A percentile compares a stretch with the other conserved stretches of the same genome.
These are phyloP conservation scores for Wickerhamomyces pijperi DNA, from an alignment of 805 yeast genomes.

Conservation along the genomic window DNA sequence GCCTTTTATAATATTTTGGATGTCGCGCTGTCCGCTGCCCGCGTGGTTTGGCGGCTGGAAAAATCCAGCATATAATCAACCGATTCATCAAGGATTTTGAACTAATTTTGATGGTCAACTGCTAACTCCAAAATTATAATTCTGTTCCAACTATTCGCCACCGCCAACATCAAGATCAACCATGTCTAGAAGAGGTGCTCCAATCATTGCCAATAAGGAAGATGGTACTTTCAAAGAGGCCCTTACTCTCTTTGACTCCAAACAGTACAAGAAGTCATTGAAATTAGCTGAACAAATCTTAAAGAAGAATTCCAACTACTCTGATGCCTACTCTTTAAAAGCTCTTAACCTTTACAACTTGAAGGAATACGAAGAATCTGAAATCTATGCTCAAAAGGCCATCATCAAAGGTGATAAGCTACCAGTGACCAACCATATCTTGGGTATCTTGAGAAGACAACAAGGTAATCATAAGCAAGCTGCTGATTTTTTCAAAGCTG, in stretches of 20 bases:
- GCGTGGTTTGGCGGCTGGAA: too few relatives aligned
- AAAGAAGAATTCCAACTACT: slow-evolving; percentile 65
- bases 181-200: too few relatives aligned
- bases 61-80: too few relatives aligned
- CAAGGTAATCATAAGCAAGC: slow-evolving; percentile 66
- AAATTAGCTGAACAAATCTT: slow-evolving; percentile 64
- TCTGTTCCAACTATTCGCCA: too few relatives aligned
- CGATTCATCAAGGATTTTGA: too few relatives aligned
- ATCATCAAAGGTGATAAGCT: slow-evolving; percentile 45
- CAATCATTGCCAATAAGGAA: slow-evolving; percentile 39
- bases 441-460: slow-evolving; percentile 73
- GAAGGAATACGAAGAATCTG: slow-evolving; percentile 55
- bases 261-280: slow-evolving; percentile 79
- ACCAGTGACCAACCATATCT: slow-evolving; percentile 71
- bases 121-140: too few relatives aligned
- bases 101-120: too few relatives aligned
- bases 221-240: slow-evolving; percentile 74
- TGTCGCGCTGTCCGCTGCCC: too few relatives aligned
- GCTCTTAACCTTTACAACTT: slow-evolving; percentile 56
- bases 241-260: slow-evolving; percentile 67
- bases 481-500: slow-evolving; percentile 62
- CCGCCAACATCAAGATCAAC: too few relatives aligned
- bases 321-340: slow-evolving; percentile 76
- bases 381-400: slow-evolving; percentile 48
- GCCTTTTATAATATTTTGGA: too few relatives aligned